phyloP scores from a whole-genome alignment of 345 rosid genomes.

The Cardamine chenopodiifolia region DNA sequence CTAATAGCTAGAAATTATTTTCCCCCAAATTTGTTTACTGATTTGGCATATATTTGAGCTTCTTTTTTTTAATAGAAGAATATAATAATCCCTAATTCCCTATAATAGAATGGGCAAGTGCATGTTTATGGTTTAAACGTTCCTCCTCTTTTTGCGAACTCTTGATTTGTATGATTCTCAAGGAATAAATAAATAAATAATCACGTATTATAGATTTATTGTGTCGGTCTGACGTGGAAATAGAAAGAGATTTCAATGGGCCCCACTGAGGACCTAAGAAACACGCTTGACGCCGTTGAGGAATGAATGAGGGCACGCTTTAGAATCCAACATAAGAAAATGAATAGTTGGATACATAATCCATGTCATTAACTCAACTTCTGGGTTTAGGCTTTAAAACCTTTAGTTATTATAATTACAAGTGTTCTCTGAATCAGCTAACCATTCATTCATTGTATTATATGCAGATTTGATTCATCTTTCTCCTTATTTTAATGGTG shows the following conservation, averaged over 20 bases:
- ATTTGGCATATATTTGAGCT: background rate
- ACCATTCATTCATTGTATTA: conserved; percentile 26
- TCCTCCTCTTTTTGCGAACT: conserved; percentile 1
- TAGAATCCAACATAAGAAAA: conserved; percentile 13
- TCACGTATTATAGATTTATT: background rate
- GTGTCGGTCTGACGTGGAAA: background rate
- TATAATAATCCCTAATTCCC: background rate
- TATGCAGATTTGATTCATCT: conserved; percentile 7
- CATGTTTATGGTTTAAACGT: conserved; percentile 9
- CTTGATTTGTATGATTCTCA: background rate
- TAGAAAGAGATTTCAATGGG: background rate
- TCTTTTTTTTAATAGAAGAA: background rate
- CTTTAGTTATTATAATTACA: background rate
- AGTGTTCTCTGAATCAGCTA: conserved; percentile 36
- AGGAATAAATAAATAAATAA: background rate
- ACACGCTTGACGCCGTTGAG: background rate
- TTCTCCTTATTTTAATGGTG: background rate
- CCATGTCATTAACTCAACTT: background rate
- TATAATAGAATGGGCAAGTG: background rate
- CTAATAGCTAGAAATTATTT: background rate
- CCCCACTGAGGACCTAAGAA: background rate
- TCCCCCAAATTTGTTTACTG: background rate
- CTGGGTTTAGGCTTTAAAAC: background rate
- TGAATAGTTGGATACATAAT: background rate
- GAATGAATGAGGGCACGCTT: background rate